Conservation (phyloP, 106 monocot species). For the Posidonia australis region DNA sequence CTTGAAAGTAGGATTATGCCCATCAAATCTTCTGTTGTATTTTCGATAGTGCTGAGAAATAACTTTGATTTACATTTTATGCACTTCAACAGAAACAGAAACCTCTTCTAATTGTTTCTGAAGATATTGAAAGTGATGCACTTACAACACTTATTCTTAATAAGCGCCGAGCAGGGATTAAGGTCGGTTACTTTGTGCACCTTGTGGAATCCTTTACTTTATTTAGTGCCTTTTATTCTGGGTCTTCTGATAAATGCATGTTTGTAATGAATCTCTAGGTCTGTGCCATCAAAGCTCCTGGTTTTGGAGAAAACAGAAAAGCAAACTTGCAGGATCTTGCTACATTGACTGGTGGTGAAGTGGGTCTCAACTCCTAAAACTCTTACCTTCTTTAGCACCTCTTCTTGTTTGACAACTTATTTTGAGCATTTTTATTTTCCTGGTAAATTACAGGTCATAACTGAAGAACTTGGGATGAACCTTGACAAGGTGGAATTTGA, state of each 20-base stretch:
- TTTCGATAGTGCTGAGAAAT: neutral
- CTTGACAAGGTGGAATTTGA: conserved; percentile 78
- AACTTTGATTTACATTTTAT: neutral
- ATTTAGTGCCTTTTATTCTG: neutral
- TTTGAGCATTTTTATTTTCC: neutral
- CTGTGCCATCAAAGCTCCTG: conserved; percentile 92
- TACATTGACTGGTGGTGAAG: conserved; percentile 66
- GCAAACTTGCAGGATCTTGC: conserved; percentile 75
- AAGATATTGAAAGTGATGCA: conserved; percentile 79
- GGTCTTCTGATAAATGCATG: neutral
- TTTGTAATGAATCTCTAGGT: conserved; percentile 27
- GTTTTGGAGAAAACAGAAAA: conserved; percentile 95
- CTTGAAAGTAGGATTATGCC: neutral
- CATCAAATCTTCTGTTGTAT: neutral
- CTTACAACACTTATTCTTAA: conserved; percentile 73
- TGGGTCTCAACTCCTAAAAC: conserved; percentile 15
- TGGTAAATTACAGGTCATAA: conserved; percentile 46
- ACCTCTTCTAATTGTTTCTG: conserved; percentile 71
- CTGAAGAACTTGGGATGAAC: conserved; percentile 98
- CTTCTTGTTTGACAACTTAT: neutral
- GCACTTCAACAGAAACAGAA: conserved; percentile 52
- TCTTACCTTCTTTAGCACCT: neutral
- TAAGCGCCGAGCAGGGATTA: conserved; percentile 72
- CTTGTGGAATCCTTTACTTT: neutral
- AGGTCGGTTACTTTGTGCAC: conserved; percentile 27